Conservation (phyloP, 139 green algal species). For the Haematococcus lacustris region DNA sequence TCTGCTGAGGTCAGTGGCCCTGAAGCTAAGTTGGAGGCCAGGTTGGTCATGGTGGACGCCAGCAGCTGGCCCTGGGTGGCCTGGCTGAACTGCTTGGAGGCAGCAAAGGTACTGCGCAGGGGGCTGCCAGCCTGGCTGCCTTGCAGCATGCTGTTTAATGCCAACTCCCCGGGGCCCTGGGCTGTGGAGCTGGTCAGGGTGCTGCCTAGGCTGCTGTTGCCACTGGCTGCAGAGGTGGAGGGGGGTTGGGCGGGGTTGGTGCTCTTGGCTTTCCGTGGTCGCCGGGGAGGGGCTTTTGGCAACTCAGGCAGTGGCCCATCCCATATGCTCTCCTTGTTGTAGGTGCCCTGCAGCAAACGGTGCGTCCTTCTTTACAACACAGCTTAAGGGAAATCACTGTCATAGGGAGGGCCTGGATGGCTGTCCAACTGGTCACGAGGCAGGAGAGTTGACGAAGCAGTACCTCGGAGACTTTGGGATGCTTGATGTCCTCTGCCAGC, state of each 20-base stretch:
- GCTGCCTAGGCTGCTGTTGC: neutral
- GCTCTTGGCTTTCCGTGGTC: neutral
- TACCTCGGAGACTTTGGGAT: constrained; percentile 13
- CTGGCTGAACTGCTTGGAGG: constrained; percentile 6
- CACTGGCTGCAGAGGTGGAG: neutral
- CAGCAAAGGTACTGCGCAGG: constrained; percentile 6
- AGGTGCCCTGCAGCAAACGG: constrained; percentile 10
- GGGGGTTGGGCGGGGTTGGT: neutral
- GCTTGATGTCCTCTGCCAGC: constrained; percentile 18
- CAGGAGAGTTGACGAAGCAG: neutral
- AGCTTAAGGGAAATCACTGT: too few species aligned
- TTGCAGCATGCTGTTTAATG: neutral
- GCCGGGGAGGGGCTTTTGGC: constrained; percentile 3
- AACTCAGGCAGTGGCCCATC: constrained; percentile 15
- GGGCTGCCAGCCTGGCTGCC: neutral
- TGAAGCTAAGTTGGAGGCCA: too few species aligned
- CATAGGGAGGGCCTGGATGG: too few species aligned
- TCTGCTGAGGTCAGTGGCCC: neutral
- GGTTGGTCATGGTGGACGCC: neutral
- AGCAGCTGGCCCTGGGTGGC: constrained; percentile 14
- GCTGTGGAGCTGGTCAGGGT: neutral
- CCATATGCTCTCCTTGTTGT: constrained; percentile 21
- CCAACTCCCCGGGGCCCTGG: too few species aligned
- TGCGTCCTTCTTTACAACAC: neutral
- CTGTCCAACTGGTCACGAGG: neutral